Percentiles rank a stretch among this genome's conserved stretches.
Evolutionary conservation across 306 rosid genomes (phyloP).

Genomic region (Vigna hirtella): DNA sequence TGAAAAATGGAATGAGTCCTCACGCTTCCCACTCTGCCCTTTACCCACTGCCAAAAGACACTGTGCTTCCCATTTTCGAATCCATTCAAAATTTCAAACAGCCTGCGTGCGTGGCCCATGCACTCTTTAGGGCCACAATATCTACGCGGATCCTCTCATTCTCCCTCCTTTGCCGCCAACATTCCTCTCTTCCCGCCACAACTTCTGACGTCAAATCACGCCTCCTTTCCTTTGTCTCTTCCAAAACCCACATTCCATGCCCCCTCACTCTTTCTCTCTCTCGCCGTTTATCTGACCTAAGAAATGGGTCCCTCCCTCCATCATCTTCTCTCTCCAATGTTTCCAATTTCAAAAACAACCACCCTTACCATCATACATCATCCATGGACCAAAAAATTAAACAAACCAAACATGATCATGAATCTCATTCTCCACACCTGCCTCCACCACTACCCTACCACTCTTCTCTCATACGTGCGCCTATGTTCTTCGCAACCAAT

Average conservation of each 20-base stretch:
- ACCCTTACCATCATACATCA: background rate
- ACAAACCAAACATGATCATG: background rate
- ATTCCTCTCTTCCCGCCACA: conserved; percentile 57
- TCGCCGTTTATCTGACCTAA: background rate
- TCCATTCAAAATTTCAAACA: background rate
- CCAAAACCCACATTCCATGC: background rate
- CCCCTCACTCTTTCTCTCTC: conserved; percentile 5
- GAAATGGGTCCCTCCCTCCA: background rate
- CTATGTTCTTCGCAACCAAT: conserved; percentile 23
- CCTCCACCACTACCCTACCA: conserved; percentile 2
- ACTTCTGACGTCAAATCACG: background rate
- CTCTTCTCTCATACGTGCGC: conserved; percentile 21
- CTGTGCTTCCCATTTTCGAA: background rate
- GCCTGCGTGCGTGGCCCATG: background rate
- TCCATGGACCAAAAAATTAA: background rate
- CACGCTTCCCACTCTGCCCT: conserved; percentile 33
- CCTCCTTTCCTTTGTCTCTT: conserved; percentile 40
- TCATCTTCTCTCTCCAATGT: conserved; percentile 14
- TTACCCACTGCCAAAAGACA: conserved; percentile 40
- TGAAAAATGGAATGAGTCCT: background rate
- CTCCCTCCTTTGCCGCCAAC: conserved; percentile 61
- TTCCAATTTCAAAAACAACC: conserved; percentile 12
- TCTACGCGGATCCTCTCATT: background rate
- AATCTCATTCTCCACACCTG: background rate
- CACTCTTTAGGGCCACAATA: conserved; percentile 20